Evolutionary conservation across 225 moss, liverwort and hornwort genomes (phyloP), one percentile per base, ranked within the genome.

Genomic region (Physcomitrium patens): DNA sequence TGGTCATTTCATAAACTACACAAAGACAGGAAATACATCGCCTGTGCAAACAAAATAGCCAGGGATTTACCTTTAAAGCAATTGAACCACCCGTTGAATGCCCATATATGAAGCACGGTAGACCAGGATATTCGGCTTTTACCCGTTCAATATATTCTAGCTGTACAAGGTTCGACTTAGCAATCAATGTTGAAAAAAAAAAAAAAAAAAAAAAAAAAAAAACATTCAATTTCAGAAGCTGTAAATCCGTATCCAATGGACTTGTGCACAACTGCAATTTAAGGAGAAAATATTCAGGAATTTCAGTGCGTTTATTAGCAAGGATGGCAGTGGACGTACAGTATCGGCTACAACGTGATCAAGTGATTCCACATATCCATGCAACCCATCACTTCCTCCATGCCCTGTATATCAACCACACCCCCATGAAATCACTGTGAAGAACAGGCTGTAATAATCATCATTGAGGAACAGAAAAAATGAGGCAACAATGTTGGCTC

Each of bases 351-450:
- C 92, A 22, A 92, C 90, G 48, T 92, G 88, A 66, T 92, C 92
- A 19, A 92, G 90, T 7, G 92, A 86, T 58, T 92, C 88, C 50
- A 92, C 92, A 70, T 92, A 92, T 52, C 92, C 92, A 83, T 92
- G 92, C 45, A 92, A 66, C 45, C 92, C 92, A 75, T 92, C 92
- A 73, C 92, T 92, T 67, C 90, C 92, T 71, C 92, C 92, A 72
- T 92, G 92, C 31, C 92, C 92, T 92, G 80, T 70, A 77, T 56
- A 76, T 50, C 49, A 16, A 68, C 60, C 24, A 76, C 41, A 76
- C 41, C 23, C 58, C 60, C 47, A 65, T 44, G 20, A 28, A 46
- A 37, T 66, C 66, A 67, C 13, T n/a, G 28, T 57, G 48, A 56
- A 45, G 57, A 58, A 57, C 47, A 65, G 27, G 14, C 28, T 49